phyloP scores from a whole-genome alignment of 23 red algal genomes.

The Gracilaria vermiculophylla region DNA sequence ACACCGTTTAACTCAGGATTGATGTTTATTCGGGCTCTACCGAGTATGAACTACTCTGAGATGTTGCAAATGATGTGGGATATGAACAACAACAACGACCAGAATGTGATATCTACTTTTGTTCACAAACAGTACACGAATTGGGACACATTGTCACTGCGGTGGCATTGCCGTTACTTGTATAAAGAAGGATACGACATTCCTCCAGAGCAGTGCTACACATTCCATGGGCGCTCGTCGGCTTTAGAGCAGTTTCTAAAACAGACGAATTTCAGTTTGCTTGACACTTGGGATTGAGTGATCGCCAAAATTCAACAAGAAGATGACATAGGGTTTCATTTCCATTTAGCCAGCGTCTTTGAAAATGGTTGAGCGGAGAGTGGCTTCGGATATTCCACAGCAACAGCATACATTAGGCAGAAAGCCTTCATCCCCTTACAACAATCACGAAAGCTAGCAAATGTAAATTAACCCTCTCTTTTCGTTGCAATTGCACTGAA shows the following conservation, averaged over 20 bases:
- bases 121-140: conserved; percentile 21
- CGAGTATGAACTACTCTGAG: conserved; percentile 14
- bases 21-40: conserved; percentile 37
- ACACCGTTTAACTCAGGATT: conserved; percentile 53
- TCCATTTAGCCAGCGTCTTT: too few relatives aligned
- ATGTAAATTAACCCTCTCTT: too few relatives aligned
- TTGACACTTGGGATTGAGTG: conserved; percentile 15
- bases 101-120: conserved; percentile 40
- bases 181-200: conserved; percentile 53
- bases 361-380: too few relatives aligned
- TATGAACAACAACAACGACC: conserved; percentile 43
- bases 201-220: conserved; percentile 24
- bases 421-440: too few relatives aligned
- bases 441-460: too few relatives aligned
- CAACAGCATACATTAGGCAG: too few relatives aligned
- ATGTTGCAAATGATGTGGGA: conserved; percentile 43
- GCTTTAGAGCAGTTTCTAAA: not conserved
- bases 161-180: conserved; percentile 57
- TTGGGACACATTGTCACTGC: conserved; percentile 52
- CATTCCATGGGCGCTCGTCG: conserved; percentile 30
- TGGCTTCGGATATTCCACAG: too few relatives aligned
- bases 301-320: not conserved
- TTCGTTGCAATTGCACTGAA: too few relatives aligned
- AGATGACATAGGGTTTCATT: too few relatives aligned
- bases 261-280: not conserved